These are phyloP conservation scores for Trypethelium eluteriae DNA, from an alignment of 495 filamentous ascomycete genomes.

Conservation along the genomic window DNA sequence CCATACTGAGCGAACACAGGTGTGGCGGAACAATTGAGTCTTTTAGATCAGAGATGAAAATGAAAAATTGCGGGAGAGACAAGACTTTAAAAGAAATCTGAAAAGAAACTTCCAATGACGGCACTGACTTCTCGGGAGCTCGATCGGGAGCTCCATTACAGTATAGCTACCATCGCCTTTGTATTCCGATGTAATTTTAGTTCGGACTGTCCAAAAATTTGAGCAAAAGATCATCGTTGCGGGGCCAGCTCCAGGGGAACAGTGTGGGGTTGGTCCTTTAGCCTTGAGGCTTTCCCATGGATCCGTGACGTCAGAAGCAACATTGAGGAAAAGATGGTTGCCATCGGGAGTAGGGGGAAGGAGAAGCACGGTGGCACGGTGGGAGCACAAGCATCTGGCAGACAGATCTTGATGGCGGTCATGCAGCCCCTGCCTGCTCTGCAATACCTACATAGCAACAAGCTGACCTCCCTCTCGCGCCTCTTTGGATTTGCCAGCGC, in stretches of 20 bases:
- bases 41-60: not conserved
- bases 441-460: too few species aligned
- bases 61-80: not conserved
- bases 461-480: too few species aligned
- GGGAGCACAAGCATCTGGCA: too few species aligned
- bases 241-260: conserved; percentile 2
- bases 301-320: not conserved
- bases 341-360: too few species aligned
- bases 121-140: not conserved
- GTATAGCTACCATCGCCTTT: not conserved
- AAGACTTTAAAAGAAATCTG: not conserved
- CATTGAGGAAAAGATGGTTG: too few species aligned
- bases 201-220: not conserved
- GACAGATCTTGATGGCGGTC: too few species aligned
- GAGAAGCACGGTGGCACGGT: too few species aligned
- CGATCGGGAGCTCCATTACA: not conserved
- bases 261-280: not conserved
- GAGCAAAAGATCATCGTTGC: conserved; percentile 3
- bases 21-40: not conserved
- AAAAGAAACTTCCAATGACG: conserved; percentile 1
- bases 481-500: too few species aligned
- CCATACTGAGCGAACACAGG: conserved; percentile 18
- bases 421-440: too few species aligned
- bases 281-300: not conserved
- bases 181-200: not conserved